These are phyloP conservation scores for Claviceps sp. DNA, from an alignment of 2,329 filamentous ascomycete species.

Conservation along the genomic window DNA sequence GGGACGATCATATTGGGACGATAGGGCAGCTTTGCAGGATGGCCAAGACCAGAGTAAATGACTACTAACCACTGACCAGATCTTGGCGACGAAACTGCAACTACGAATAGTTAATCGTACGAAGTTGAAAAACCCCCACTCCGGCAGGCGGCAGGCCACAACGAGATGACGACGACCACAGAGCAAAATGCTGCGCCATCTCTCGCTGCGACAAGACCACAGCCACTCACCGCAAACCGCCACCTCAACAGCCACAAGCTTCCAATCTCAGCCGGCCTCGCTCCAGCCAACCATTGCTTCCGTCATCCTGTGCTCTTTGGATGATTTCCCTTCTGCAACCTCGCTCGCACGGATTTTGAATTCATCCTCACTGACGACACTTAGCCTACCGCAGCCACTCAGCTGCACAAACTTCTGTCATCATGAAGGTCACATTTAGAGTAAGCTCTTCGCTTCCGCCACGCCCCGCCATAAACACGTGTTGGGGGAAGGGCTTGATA, in stretches of 20 bases:
- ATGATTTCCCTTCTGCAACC: slow-evolving; percentile 1
- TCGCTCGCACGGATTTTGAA: neutral
- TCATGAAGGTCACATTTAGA: slow-evolving; percentile 58
- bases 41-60: neutral
- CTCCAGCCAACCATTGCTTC: slow-evolving; percentile 7
- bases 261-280: slow-evolving; percentile 1
- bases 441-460: slow-evolving; percentile 24
- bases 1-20: neutral
- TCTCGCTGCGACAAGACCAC: neutral
- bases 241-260: slow-evolving; percentile 3
- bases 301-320: slow-evolving; percentile 6
- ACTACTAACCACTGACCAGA: too few species aligned
- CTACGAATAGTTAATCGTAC: too few species aligned
- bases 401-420: slow-evolving; percentile 24
- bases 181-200: neutral
- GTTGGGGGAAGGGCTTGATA: neutral
- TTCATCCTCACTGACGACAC: slow-evolving; percentile 2
- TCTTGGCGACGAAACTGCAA: too few species aligned
- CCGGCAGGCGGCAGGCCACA: too few species aligned
- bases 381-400: slow-evolving; percentile 5
- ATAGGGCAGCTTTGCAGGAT: slow-evolving; percentile 1
- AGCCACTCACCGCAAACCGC: neutral
- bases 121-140: too few species aligned
- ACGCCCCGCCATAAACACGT: neutral
- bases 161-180: neutral